Percentiles rank a stretch among this genome's conserved stretches.
Conservation (phyloP, 495 filamentous ascomycete species). For the Aspergillus egyptiacus region DNA sequence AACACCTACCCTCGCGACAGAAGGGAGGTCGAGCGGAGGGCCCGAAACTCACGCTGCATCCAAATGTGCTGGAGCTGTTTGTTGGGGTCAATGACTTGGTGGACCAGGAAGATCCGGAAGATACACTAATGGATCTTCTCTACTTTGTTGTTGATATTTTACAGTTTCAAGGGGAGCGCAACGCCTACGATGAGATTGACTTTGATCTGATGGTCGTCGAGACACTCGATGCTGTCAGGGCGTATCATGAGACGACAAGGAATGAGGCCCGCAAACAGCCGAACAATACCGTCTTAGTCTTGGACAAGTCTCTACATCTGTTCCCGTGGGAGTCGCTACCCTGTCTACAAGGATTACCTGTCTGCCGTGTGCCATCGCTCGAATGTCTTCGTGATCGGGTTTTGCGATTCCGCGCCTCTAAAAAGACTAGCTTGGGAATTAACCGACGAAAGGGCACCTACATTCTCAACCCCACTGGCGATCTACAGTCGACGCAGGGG, state of each 20-base stretch:
- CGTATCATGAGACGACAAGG: conserved; percentile 61
- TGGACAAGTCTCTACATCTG: conserved; percentile 81
- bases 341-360: conserved; percentile 69
- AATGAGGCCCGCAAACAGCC: conserved; percentile 54
- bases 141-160: conserved; percentile 96
- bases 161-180: conserved; percentile 92
- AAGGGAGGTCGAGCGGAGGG: conserved; percentile 47
- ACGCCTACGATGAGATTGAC: conserved; percentile 97
- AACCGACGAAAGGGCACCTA: conserved; percentile 61
- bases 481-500: conserved; percentile 71
- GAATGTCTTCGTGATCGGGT: conserved; percentile 69
- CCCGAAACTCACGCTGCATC: conserved; percentile 58
- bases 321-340: conserved; percentile 97
- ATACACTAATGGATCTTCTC: conserved; percentile 78
- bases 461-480: conserved; percentile 81
- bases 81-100: conserved; percentile 73
- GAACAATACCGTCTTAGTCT: conserved; percentile 81
- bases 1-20: conserved; percentile 82
- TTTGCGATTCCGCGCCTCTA: conserved; percentile 37
- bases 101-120: conserved; percentile 68
- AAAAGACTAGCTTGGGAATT: conserved; percentile 38
- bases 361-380: conserved; percentile 80
- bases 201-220: conserved; percentile 87
- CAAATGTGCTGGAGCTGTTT: conserved; percentile 78
- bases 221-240: conserved; percentile 68